Evolutionary conservation across 768 basidiomycete species (phyloP).

Genomic region (Hygrocybe punicea): DNA sequence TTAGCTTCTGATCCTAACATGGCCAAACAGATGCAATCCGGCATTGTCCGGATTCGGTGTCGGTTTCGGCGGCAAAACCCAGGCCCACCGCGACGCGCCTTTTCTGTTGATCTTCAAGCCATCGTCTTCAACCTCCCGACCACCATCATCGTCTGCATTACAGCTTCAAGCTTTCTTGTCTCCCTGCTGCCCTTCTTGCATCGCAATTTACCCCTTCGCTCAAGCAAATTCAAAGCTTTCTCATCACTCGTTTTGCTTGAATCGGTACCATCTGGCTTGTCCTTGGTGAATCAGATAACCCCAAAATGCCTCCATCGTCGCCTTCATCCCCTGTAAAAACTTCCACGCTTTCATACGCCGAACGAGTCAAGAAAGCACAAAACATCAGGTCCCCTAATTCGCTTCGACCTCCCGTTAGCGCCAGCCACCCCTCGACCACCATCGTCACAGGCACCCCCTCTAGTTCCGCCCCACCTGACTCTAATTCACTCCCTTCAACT

Average conservation of each 20-base stretch:
- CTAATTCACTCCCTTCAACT: conserved; percentile 5
- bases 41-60: neutral
- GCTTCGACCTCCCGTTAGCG: conserved; percentile 9
- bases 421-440: conserved; percentile 6
- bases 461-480: conserved; percentile 4
- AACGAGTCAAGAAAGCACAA: conserved; percentile 50
- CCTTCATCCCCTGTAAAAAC: conserved; percentile 18
- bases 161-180: no score
- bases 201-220: no score
- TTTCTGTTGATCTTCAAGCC: no score
- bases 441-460: conserved; percentile 4
- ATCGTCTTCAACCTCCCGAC: no score
- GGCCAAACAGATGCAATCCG: neutral
- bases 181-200: no score
- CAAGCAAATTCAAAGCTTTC: neutral
- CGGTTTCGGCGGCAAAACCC: neutral
- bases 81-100: no score
- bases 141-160: no score
- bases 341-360: conserved; percentile 55
- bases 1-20: neutral
- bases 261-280: neutral
- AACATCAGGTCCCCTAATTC: conserved; percentile 32
- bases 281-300: neutral
- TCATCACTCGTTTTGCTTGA: neutral
- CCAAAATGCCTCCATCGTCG: conserved; percentile 1